Evolutionary conservation across 2,329 filamentous ascomycete species (phyloP).

Genomic region (Nigrograna mackinnonii): DNA sequence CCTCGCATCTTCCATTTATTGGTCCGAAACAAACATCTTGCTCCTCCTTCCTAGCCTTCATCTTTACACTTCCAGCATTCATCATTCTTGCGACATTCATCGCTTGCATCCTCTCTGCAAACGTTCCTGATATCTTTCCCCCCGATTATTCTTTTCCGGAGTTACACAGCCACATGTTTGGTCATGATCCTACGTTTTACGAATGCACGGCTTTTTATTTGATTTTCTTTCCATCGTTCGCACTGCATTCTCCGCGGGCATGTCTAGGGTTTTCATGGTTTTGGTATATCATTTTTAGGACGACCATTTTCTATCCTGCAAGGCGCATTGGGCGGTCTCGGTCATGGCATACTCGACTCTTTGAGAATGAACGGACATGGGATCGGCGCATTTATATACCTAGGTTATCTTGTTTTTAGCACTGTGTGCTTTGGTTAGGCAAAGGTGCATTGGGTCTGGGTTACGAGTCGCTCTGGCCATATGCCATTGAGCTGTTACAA

Average conservation of each 20-base stretch:
- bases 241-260: slow-evolving; percentile 8
- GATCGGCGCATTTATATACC: slow-evolving; percentile 3
- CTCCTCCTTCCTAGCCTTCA: background rate
- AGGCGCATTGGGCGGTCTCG: slow-evolving; percentile 5
- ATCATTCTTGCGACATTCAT: too few species aligned
- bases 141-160: too few species aligned
- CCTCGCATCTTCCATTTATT: too few species aligned
- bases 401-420: background rate
- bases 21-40: too few species aligned
- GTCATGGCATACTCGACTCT: background rate
- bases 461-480: slow-evolving; percentile 8
- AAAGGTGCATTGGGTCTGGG: slow-evolving; percentile 7
- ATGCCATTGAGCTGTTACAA: slow-evolving; percentile 9
- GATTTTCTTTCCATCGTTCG: slow-evolving; percentile 6
- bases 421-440: background rate
- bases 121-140: too few species aligned
- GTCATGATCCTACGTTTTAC: slow-evolving; percentile 11
- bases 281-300: slow-evolving; percentile 1
- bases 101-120: too few species aligned
- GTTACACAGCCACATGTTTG: too few species aligned
- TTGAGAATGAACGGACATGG: background rate
- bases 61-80: background rate
- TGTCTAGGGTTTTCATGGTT: background rate
- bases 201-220: slow-evolving; percentile 7
- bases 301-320: slow-evolving; percentile 1